Evolutionary conservation across 2,329 filamentous ascomycete species (phyloP), one percentile per base, ranked within the genome.

Genomic region (Orbilia oligospora): DNA sequence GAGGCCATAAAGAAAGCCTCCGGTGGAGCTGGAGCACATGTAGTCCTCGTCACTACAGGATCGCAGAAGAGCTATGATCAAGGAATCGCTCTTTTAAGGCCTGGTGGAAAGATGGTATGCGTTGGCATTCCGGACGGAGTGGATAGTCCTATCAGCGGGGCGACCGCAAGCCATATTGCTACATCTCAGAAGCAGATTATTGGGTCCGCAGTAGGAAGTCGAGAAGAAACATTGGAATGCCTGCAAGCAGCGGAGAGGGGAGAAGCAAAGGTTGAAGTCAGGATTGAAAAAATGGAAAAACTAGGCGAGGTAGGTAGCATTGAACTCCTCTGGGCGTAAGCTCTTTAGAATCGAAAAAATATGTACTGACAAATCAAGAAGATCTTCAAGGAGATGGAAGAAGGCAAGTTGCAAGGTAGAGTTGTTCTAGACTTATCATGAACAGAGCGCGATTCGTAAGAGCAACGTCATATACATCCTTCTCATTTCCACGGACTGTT

Each of bases 1-100:
- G 72, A 75, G 0, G 79, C 80, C 24, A 80, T 83, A 0, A 80
- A 80, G 51, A 63, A 75, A 20, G 41, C 80, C 5, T 79, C 81
- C 6, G 80, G 78, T 12, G 80, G 80, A 22, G 61, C 48, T 1
- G 73, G 67, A 1, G 73, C 73, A 9, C 73, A 71, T 10, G 67
- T 68, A 9, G 67, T 71, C 5, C 67, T 77, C 20, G 67, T 71
- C 10, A 68, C 63, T 5, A 63, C 73, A 2, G 67, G 73, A 4
- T 68, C 73, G 2, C 67, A 71, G 46, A 77, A 77, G 27, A 71
- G 67, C 36, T 71, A 77, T 36, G 63, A 77, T 38, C 73, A 71
- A 36, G 61, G 51, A 14, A 67, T 77, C 24, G 33, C 30, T 0
- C 22, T 68, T 1, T 24, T 77, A 16, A 53, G 73, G 24, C 73